Evolutionary conservation across 2,329 filamentous ascomycete species (phyloP), one percentile per base, ranked within the genome.

Genomic region (Clathrospora elynae): DNA sequence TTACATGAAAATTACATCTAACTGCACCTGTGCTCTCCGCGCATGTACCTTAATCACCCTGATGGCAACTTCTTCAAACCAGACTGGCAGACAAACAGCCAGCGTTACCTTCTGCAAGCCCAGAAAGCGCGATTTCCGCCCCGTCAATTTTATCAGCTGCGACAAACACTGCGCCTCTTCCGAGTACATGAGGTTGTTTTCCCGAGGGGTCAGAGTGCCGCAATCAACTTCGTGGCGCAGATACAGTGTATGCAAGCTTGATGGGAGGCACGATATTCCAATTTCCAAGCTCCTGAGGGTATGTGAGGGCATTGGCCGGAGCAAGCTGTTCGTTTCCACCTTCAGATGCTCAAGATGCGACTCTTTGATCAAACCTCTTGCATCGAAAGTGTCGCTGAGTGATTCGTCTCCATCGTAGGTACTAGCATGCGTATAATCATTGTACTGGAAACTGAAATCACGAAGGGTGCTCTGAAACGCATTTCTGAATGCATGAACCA

Each of bases 131-230:
- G 28, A 34, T 35, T 20, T 34, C 25, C 44, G 40, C 16, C 25
- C 30, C 6, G 24, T 34, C 14, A 44, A 16, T 16, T 34, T 47
- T 17, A 47, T 33, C 5, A 47, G 30, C 10, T 47, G 39, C 4
- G 34, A 44, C 16, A 47, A 34, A 35, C 44, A 49, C 24, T 49
- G 46, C 13, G 46, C 35, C 32, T 49, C 46, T 11, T 49, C 41
- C 11, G 46, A 45, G 10, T 49, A 32, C 46, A 49, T 49, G 8
- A 48, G 20, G 6, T 48, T 45, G 26, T 25, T 33, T 18, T 44
- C 40, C 6, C 8, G 20, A 5, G 35, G 40, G 9, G 36, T 37
- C 10, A 48, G 14, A 25, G 35, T 44, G 19, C 30, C 45, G 11
- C 20, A 9, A 3, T 32, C 26, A 4, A 46, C 36, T 5, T 41